Evolutionary conservation across 2,329 filamentous ascomycete genomes (phyloP), one percentile per base, ranked within the genome.

Genomic region (Calonectria hongkongensis): DNA sequence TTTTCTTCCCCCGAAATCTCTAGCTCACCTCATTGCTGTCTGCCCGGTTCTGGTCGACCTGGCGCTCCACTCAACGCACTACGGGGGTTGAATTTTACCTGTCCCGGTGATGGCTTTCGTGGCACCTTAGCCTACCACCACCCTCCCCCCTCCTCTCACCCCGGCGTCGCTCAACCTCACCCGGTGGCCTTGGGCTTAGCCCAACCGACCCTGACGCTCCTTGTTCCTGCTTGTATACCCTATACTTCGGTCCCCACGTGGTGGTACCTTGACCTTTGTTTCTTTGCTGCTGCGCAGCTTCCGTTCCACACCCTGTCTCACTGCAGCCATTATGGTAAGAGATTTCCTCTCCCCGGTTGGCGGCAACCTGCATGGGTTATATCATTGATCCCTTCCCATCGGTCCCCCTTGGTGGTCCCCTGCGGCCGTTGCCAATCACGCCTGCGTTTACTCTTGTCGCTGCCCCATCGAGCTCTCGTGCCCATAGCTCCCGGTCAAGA

Each of bases 291-390:
- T 71, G 75, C 77, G 77, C 73, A 67, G 73, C 78, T 74, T 60
- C 74, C 78, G 79, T 80, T 80, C 75, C 79, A 80, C 79, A 80
- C 79, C 79, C 82, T 83, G 79, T 83, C 79, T 82, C 78, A 80
- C 81, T 82, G 82, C 82, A 83, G 81, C 83, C 82, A 86, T 83
- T 81, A 88, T 89, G 87, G 87, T 89, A 88, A 88, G 87, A 82
- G 77, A 77, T 81, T 81, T 81, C 80, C 81, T 78, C 79, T 83
- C 78, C 79, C 81, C 80, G 82, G 79, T 81, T 81, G 78, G 80
- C 83, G 85, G 86, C 82, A 84, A 82, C 81, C 81, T 86, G 85
- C 86, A 87, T 85, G 82, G 81, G 79, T 83, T 86, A 85, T 86
- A 85, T 86, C 82, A 85, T 82, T 80, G 80, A 81, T 81, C 77